Base-by-base conservation (phyloP, 805 yeast species). In the Wickerhamomyces alni region DNA sequence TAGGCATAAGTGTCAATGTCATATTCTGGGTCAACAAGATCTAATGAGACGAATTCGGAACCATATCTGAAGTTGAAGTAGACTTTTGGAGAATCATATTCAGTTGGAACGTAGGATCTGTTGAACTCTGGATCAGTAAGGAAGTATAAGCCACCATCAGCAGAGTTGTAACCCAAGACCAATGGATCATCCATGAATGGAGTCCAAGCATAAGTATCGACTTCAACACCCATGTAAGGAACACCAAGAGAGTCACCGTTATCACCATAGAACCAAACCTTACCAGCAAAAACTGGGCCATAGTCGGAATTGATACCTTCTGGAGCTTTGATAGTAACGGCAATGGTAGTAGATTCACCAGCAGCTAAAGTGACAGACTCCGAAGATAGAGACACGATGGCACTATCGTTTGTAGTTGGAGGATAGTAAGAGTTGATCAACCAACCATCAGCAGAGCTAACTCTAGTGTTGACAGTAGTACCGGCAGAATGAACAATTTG, bases 211-310 rank as follows among this genome's bases (percentile, higher is more conserved):
- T 36, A 21, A 26, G 44, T 30, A 17, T 41, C 35, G 13, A 38
- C 35, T 31, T 44, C 38, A 21, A 43, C 44, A 36, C 50, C 50
- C 47, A 46, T 36, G 40, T 46, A 46, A 17, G 50, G 50, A 28
- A 46, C 48, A 24, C 32, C 24, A 11, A 41, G 37, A 8, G 33
- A 8, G 13, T 46, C 48, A 26, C 48, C 50, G 22, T 46, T 46
- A 24, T 35, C 41, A 37, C 50, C 50, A 15, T 4, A 8, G 31
- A 46, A 38, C 15, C 17, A 7, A 15, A 46, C 36, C 28, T 41
- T 46, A 43, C 50, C 50, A 25, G 28, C 35, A 25, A 38, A 46
- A 4, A 39, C 19, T 10, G 50, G 37, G 17, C 40, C 47, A 26
- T 19, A 15, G 8, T 31, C 36, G n/a, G 32, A 25, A 16, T 19